phyloP scores from a whole-genome alignment of 441 rosid genomes.

The Pelargonium australe region DNA sequence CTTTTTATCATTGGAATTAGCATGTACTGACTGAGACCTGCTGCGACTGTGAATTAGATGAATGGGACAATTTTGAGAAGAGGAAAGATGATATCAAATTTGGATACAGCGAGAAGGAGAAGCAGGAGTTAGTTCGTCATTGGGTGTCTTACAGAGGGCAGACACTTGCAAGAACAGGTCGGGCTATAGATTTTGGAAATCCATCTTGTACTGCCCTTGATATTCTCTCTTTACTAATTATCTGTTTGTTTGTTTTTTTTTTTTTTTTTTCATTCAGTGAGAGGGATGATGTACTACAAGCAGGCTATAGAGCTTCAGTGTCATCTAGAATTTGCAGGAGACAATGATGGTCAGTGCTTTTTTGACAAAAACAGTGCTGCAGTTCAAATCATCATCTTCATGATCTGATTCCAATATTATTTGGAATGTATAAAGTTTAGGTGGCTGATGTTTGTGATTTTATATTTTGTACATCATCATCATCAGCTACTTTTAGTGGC shows the following conservation, averaged over 20 bases:
- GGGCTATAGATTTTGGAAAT: background rate
- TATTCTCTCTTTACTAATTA: conserved; percentile 12
- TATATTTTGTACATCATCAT: conserved; percentile 17
- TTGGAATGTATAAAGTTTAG: conserved; percentile 16
- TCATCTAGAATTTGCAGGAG: conserved; percentile 57
- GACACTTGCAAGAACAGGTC: conserved; percentile 95
- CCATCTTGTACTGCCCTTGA: conserved; percentile 17
- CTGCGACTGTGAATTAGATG: conserved; percentile 51
- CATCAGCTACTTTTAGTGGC: conserved; percentile 41
- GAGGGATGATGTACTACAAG: conserved; percentile 98
- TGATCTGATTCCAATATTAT: background rate
- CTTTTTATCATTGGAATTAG: conserved; percentile 15
- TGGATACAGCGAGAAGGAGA: conserved; percentile 21
- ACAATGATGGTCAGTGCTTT: conserved; percentile 43
- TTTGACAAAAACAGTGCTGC: conserved; percentile 10
- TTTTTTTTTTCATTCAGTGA: conserved; percentile 44
- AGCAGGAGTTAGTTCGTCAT: conserved; percentile 41
- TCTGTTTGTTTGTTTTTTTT: background rate
- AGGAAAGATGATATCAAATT: conserved; percentile 41
- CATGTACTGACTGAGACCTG: conserved; percentile 16
- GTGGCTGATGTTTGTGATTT: conserved; percentile 13
- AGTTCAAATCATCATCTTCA: conserved; percentile 10
- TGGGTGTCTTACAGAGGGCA: conserved; percentile 97
- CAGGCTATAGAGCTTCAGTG: conserved; percentile 77
- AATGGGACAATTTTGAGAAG: conserved; percentile 69